These are phyloP conservation scores for Triticum dicoccoides DNA, from an alignment of 176 grass and related monocot genomes.

Conservation along the genomic window DNA sequence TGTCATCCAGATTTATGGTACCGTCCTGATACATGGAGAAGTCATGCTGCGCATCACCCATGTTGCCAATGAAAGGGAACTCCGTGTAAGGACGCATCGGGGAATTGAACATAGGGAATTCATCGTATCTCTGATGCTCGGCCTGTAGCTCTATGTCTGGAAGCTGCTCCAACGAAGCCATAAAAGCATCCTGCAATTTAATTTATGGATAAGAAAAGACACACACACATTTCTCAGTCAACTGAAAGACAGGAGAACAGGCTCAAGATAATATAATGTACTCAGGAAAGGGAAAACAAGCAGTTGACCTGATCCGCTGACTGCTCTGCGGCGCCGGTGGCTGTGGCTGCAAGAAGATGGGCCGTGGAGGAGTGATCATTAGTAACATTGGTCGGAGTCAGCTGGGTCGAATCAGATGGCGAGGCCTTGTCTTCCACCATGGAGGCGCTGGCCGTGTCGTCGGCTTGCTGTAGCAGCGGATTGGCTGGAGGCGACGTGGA, in stretches of 20 bases:
- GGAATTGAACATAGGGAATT: slow-evolving; percentile 36
- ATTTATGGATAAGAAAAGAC: neutral
- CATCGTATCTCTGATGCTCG: slow-evolving; percentile 14
- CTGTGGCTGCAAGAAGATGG: neutral
- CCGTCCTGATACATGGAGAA: neutral
- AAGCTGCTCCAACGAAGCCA: slow-evolving; percentile 9
- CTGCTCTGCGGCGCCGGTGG: neutral
- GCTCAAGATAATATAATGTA: neutral
- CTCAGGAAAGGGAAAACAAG: neutral
- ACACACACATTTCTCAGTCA: neutral
- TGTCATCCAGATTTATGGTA: no score
- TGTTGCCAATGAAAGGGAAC: slow-evolving; percentile 36
- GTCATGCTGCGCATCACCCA: neutral
- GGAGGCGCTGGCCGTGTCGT: neutral
- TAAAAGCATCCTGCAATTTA: slow-evolving; percentile 8
- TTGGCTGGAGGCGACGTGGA: slow-evolving; percentile 28
- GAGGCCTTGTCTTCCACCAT: neutral
- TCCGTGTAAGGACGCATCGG: slow-evolving; percentile 52
- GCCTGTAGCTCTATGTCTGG: slow-evolving; percentile 12
- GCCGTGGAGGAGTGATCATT: neutral
- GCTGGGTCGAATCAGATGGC: neutral
- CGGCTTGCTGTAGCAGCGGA: neutral
- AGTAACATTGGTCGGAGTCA: neutral
- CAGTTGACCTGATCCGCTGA: neutral
- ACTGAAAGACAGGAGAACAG: neutral